Evolutionary conservation across 306 rosid species (phyloP).

Genomic region (Abrus pulchellus): DNA sequence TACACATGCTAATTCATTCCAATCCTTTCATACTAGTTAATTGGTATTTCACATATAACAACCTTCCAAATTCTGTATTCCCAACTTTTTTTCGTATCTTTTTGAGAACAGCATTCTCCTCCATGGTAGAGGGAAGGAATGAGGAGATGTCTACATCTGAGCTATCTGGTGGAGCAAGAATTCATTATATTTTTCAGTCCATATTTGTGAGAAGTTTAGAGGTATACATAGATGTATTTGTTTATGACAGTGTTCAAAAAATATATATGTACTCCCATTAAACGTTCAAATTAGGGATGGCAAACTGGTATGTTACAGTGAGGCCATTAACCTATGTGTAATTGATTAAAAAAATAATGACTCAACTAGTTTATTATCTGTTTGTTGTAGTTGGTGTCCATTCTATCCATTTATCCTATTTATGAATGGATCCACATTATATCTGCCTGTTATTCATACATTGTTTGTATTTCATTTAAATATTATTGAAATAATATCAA

Average conservation of each 20-base stretch:
- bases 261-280: background rate
- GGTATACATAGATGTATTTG: conserved; percentile 55
- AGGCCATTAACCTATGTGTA: background rate
- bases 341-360: conserved; percentile 2
- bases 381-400: conserved; percentile 11
- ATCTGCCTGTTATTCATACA: conserved; percentile 15
- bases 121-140: conserved; percentile 93
- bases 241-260: too few relatives aligned
- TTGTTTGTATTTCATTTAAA: conserved; percentile 6
- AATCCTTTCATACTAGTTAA: conserved; percentile 7
- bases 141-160: conserved; percentile 91
- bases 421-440: background rate
- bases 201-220: conserved; percentile 90
- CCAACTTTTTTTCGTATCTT: conserved; percentile 26
- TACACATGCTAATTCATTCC: conserved; percentile 24
- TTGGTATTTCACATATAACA: conserved; percentile 28
- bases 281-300: background rate
- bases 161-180: conserved; percentile 94
- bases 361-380: conserved; percentile 9
- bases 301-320: background rate
- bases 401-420: conserved; percentile 24
- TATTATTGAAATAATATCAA: conserved; percentile 3
- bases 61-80: conserved; percentile 31
- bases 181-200: conserved; percentile 92
- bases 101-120: conserved; percentile 79